These are phyloP conservation scores for Aspergillus mulundensis DNA, from an alignment of 495 filamentous ascomycete species.

Conservation along the genomic window DNA sequence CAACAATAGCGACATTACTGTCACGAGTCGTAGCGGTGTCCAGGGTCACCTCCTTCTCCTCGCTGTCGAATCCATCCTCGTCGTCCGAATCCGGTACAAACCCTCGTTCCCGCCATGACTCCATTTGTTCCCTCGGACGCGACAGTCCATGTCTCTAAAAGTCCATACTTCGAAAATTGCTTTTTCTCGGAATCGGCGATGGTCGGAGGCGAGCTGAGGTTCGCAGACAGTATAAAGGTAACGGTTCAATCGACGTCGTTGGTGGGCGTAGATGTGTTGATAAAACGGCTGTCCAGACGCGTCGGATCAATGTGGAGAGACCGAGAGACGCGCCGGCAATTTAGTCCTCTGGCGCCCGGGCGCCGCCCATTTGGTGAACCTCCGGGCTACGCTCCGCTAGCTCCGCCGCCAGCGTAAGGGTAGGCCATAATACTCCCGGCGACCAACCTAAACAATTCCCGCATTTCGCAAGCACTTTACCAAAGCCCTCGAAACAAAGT, in stretches of 20 bases:
- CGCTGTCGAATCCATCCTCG: constrained; percentile 48
- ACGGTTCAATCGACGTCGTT: background rate
- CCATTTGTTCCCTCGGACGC: constrained; percentile 47
- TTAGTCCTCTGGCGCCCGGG: background rate
- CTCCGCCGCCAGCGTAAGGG: background rate
- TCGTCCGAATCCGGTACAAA: constrained; percentile 62
- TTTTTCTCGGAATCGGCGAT: no score
- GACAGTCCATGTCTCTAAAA: constrained; percentile 40
- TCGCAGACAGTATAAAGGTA: background rate
- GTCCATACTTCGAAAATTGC: constrained; percentile 21
- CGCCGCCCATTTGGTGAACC: constrained; percentile 21
- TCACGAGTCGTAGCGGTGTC: constrained; percentile 8
- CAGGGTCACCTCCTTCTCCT: constrained; percentile 21
- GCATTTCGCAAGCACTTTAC: background rate
- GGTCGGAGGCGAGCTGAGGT: no score
- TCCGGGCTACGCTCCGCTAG: background rate
- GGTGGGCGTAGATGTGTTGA: background rate
- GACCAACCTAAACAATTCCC: background rate
- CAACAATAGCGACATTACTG: constrained; percentile 18
- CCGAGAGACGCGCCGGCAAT: constrained; percentile 25
- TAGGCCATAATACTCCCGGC: no score
- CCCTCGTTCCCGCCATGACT: constrained; percentile 59
- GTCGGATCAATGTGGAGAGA: constrained; percentile 29
- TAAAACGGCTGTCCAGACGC: constrained; percentile 21
- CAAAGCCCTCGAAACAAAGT: no score